phyloP scores from a whole-genome alignment of 345 rosid species.

The Lumnitzera littorea region DNA sequence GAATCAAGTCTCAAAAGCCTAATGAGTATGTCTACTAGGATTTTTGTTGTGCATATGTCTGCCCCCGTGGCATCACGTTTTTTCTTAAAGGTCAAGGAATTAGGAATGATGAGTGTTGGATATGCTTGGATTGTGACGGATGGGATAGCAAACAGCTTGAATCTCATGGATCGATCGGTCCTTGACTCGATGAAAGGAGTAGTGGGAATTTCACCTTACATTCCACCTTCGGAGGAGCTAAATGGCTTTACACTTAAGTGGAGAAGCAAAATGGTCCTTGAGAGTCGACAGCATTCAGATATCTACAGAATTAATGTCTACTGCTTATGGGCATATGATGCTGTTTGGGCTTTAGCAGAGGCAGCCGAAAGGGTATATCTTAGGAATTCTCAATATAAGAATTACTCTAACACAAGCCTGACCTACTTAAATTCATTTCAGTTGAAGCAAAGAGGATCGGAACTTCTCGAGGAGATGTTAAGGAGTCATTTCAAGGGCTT shows the following conservation, averaged over 20 bases:
- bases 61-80: conserved; percentile 7
- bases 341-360: conserved; percentile 28
- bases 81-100: conserved; percentile 4
- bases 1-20: no score
- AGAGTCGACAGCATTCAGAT: neutral
- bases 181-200: conserved; percentile 20
- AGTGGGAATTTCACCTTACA: conserved; percentile 15
- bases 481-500: conserved; percentile 24
- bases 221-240: conserved; percentile 7
- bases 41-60: conserved; percentile 14
- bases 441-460: conserved; percentile 17
- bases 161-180: neutral
- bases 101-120: conserved; percentile 17
- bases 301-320: neutral
- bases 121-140: conserved; percentile 18
- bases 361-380: conserved; percentile 23
- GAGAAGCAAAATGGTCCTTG: neutral
- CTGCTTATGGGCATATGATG: conserved; percentile 35
- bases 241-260: conserved; percentile 7
- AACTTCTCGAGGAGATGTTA: conserved; percentile 11
- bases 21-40: no score
- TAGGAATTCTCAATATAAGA: conserved; percentile 3
- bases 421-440: conserved; percentile 14
- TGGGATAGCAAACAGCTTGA: conserved; percentile 7
- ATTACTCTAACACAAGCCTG: neutral